A percentile compares a stretch with the other conserved stretches of the same genome.
Conservation (phyloP, 179 eudicot genomes). For the Carnegiea gigantea region DNA sequence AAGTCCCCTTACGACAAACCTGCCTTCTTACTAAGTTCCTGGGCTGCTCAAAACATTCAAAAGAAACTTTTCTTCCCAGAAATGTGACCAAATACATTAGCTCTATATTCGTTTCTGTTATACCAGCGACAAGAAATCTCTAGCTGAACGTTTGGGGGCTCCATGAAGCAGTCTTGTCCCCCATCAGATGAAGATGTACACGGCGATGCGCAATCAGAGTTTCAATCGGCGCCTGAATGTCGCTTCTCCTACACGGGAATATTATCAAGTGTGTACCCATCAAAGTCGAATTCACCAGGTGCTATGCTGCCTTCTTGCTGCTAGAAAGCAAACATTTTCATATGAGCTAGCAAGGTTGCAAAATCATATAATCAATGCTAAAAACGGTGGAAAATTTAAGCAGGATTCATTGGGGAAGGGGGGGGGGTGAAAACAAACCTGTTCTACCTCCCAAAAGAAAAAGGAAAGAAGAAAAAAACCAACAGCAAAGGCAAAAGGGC, state of each 20-base stretch:
- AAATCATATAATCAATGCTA: no score
- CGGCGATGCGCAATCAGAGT: conserved; percentile 25
- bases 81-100: conserved; percentile 28
- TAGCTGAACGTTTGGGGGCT: conserved; percentile 19
- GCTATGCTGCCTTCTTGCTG: conserved; percentile 68
- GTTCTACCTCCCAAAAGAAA: no score
- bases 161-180: conserved; percentile 22
- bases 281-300: conserved; percentile 68
- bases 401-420: no score
- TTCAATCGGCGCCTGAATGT: conserved; percentile 18
- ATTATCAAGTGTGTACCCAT: conserved; percentile 73
- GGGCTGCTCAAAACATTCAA: conserved; percentile 29
- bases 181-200: conserved; percentile 43
- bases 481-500: no score
- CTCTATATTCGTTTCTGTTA: conserved; percentile 1
- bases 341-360: conserved; percentile 16
- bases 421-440: no score
- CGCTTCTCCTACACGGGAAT: conserved; percentile 51
- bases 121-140: not conserved
- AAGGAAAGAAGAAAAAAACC: no score
- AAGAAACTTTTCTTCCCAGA: conserved; percentile 18
- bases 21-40: not conserved
- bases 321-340: conserved; percentile 33
- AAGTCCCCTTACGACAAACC: not conserved
- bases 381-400: no score